These are phyloP conservation scores for Trichosporon inkin DNA, from an alignment of 1,284 basidiomycete genomes.

Conservation along the genomic window DNA sequence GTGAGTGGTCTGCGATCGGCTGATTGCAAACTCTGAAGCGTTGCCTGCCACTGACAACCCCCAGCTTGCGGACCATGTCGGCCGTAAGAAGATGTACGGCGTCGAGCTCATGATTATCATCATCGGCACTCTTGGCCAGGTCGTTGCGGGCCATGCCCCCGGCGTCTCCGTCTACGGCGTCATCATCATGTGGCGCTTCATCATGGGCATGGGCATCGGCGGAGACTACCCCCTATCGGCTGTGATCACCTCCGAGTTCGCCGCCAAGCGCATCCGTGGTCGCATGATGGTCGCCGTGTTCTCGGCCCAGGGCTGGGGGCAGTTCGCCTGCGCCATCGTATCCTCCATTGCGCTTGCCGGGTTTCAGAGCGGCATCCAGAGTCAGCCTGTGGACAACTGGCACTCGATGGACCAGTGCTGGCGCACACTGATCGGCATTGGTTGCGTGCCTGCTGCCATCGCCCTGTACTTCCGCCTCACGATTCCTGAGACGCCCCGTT, in stretches of 20 bases:
- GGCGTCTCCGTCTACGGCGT: slow-evolving; percentile 67
- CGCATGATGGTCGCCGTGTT: slow-evolving; percentile 56
- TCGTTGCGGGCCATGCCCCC: slow-evolving; percentile 56
- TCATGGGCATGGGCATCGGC: slow-evolving; percentile 61
- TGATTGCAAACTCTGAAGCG: too few species aligned
- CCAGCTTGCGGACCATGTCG: slow-evolving; percentile 50
- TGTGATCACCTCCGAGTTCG: slow-evolving; percentile 62
- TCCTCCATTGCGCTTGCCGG: slow-evolving; percentile 63
- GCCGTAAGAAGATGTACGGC: slow-evolving; percentile 54
- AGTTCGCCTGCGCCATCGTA: slow-evolving; percentile 63
- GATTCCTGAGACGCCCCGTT: slow-evolving; percentile 61
- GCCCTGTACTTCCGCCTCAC: slow-evolving; percentile 56
- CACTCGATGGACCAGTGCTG: slow-evolving; percentile 53
- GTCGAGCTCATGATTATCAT: slow-evolving; percentile 46
- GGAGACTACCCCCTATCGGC: slow-evolving; percentile 60
- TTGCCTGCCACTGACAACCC: too few species aligned
- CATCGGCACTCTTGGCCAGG: slow-evolving; percentile 53
- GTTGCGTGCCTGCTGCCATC: slow-evolving; percentile 50
- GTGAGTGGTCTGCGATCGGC: neutral
- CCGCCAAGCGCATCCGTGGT: slow-evolving; percentile 62
- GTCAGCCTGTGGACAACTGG: slow-evolving; percentile 49
- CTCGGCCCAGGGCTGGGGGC: slow-evolving; percentile 56
- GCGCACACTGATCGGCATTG: slow-evolving; percentile 54
- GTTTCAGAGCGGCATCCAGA: slow-evolving; percentile 63
- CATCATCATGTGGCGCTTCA: slow-evolving; percentile 62